A percentile compares a stretch with the other conserved stretches of the same genome.
phyloP scores from a whole-genome alignment of 306 rosid species.

The Acacia confusa region DNA sequence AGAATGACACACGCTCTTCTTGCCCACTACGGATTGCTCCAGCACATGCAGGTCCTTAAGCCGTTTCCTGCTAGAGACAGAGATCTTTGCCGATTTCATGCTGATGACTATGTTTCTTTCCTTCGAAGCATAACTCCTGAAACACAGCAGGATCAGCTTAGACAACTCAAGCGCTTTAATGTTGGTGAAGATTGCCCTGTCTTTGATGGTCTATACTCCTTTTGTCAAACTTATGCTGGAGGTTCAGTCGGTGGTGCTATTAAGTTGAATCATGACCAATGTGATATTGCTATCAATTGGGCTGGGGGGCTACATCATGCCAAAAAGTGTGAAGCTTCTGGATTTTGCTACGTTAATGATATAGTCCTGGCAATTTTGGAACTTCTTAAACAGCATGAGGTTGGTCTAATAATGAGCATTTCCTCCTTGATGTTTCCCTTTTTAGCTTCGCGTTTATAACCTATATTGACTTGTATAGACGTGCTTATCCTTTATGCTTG shows the following conservation, averaged over 20 bases:
- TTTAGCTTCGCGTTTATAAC: not conserved
- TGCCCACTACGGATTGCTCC: slow-evolving; percentile 84
- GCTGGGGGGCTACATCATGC: slow-evolving; percentile 92
- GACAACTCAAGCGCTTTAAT: slow-evolving; percentile 88
- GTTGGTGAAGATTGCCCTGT: slow-evolving; percentile 93
- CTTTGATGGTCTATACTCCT: slow-evolving; percentile 81
- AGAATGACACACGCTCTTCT: slow-evolving; percentile 90
- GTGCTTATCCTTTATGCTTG: not conserved
- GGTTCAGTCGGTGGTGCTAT: slow-evolving; percentile 96
- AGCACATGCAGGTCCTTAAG: slow-evolving; percentile 85
- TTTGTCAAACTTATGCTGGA: slow-evolving; percentile 87
- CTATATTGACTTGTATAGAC: not conserved
- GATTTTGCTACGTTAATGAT: slow-evolving; percentile 87
- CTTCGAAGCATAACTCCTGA: slow-evolving; percentile 81
- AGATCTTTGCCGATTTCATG: slow-evolving; percentile 84
- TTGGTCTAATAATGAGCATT: slow-evolving; percentile 29
- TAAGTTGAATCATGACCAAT: slow-evolving; percentile 72
- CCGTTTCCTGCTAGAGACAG: slow-evolving; percentile 89
- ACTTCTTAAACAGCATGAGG: slow-evolving; percentile 85
- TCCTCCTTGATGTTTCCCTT: slow-evolving; percentile 10
- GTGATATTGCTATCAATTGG: slow-evolving; percentile 90
- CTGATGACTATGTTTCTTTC: slow-evolving; percentile 83
- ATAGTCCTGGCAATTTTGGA: slow-evolving; percentile 83
- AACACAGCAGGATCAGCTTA: slow-evolving; percentile 83
- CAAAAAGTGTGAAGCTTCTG: slow-evolving; percentile 90